A percentile compares a stretch with the other conserved stretches of the same genome.
phyloP scores from a whole-genome alignment of 1,284 basidiomycete genomes.

The Rhodotorula sp. region DNA sequence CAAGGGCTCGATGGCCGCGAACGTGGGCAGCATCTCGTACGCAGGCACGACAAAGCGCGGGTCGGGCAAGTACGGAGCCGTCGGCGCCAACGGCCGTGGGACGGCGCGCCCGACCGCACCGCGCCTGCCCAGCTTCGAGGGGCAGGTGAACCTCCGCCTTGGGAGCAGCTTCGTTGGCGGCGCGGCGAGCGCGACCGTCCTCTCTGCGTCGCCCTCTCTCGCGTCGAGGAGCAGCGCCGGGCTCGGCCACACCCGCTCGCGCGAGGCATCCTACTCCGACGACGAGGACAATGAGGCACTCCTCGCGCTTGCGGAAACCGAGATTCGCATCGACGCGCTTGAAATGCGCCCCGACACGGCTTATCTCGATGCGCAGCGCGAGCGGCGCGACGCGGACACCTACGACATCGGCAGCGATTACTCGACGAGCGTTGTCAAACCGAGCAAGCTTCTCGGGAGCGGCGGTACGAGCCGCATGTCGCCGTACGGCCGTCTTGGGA shows the following conservation, averaged over 20 bases:
- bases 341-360: constrained; percentile 7
- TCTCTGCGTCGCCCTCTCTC: background rate
- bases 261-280: constrained; percentile 19
- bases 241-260: background rate
- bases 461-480: background rate
- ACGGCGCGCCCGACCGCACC: constrained; percentile 54
- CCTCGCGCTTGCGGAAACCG: constrained; percentile 52
- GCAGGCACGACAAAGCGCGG: constrained; percentile 55
- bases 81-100: constrained; percentile 41
- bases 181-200: background rate
- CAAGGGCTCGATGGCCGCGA: constrained; percentile 52
- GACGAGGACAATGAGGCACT: constrained; percentile 57
- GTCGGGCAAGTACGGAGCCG: constrained; percentile 16
- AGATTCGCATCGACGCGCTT: constrained; percentile 61
- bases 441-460: constrained; percentile 16
- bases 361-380: background rate
- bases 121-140: constrained; percentile 77
- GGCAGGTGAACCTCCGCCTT: constrained; percentile 51
- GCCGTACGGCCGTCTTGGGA: constrained; percentile 31
- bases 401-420: constrained; percentile 8
- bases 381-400: background rate
- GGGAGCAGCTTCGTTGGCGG: constrained; percentile 56
- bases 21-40: constrained; percentile 83
- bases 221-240: background rate
- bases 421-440: constrained; percentile 36